phyloP scores from a whole-genome alignment of 2,329 filamentous ascomycete species.

The Trichoderma sp. region DNA sequence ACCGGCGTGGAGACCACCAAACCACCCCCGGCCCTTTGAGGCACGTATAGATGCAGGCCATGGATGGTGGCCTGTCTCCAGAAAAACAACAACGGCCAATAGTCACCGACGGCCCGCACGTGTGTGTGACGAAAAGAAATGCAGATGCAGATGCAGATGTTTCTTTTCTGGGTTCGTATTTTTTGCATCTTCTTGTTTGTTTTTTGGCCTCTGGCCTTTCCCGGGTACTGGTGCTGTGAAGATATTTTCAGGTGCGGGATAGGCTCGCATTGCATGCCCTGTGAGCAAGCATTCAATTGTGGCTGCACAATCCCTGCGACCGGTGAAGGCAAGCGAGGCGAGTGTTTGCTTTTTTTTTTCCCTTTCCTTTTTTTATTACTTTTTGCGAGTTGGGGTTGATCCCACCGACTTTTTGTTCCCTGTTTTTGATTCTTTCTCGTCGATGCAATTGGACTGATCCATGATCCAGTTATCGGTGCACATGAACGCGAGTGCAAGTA shows the following conservation, averaged over 20 bases:
- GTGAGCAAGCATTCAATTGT: not conserved
- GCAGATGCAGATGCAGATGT: conserved; percentile 13
- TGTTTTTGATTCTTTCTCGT: not conserved
- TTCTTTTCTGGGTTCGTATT: not conserved
- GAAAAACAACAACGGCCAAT: not conserved
- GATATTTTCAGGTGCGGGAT: not conserved
- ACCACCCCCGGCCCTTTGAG: not conserved
- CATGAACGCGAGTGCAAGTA: too few relatives aligned
- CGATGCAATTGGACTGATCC: not conserved
- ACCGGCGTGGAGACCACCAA: conserved; percentile 7
- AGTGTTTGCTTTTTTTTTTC: not conserved
- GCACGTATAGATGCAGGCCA: not conserved
- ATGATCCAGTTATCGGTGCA: not conserved
- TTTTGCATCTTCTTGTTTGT: not conserved
- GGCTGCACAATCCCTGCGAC: conserved; percentile 14
- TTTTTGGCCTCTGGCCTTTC: not conserved
- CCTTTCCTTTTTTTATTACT: not conserved
- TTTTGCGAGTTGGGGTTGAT: not conserved
- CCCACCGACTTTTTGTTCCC: not conserved
- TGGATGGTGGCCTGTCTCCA: not conserved
- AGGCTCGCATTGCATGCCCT: conserved; percentile 4
- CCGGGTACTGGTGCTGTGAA: not conserved
- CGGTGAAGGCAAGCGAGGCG: conserved; percentile 12
- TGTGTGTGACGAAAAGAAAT: conserved; percentile 15
- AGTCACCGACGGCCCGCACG: not conserved